Percentiles rank a stretch among this genome's conserved stretches.
These are phyloP conservation scores for Gaeumannomyces sp. DNA, from an alignment of 2,329 filamentous ascomycete species.

Conservation along the genomic window DNA sequence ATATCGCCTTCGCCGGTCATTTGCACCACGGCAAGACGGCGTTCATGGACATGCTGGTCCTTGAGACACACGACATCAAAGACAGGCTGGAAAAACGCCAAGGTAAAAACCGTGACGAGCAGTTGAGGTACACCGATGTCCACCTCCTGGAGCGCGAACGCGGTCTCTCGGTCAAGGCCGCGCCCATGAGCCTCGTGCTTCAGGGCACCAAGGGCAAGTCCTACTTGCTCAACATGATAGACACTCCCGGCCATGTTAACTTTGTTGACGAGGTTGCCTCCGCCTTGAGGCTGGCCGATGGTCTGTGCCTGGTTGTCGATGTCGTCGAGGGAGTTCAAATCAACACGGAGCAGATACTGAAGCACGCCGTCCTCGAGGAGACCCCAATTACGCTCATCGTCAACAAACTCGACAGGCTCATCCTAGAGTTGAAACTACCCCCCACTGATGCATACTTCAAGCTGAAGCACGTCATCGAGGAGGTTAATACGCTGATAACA, in stretches of 20 bases:
- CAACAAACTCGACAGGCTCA: conserved; percentile 96
- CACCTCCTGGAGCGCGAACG: conserved; percentile 84
- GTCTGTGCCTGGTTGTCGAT: conserved; percentile 88
- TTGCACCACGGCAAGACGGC: conserved; percentile 97
- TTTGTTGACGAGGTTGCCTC: conserved; percentile 96
- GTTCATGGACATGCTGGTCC: conserved; percentile 95
- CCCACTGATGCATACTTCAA: conserved; percentile 98
- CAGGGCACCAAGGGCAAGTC: conserved; percentile 89
- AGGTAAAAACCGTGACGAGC: conserved; percentile 78
- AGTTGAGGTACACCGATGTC: conserved; percentile 90
- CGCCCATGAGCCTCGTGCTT: conserved; percentile 89
- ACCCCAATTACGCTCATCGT: conserved; percentile 84
- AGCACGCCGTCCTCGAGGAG: conserved; percentile 85
- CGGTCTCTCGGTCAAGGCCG: conserved; percentile 84
- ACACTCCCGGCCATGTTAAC: conserved; percentile 96
- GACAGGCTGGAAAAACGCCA: conserved; percentile 73
- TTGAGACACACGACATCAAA: conserved; percentile 86
- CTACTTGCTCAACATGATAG: conserved; percentile 87
- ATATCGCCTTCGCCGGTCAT: conserved; percentile 86
- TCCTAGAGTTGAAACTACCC: conserved; percentile 88
- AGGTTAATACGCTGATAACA: conserved; percentile 86
- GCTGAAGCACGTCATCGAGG: conserved; percentile 95
- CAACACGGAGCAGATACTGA: conserved; percentile 96
- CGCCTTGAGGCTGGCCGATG: conserved; percentile 79
- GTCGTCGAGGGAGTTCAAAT: conserved; percentile 98